These are phyloP conservation scores for Cairneyella variabilis DNA, from an alignment of 495 filamentous ascomycete species.

Conservation along the genomic window DNA sequence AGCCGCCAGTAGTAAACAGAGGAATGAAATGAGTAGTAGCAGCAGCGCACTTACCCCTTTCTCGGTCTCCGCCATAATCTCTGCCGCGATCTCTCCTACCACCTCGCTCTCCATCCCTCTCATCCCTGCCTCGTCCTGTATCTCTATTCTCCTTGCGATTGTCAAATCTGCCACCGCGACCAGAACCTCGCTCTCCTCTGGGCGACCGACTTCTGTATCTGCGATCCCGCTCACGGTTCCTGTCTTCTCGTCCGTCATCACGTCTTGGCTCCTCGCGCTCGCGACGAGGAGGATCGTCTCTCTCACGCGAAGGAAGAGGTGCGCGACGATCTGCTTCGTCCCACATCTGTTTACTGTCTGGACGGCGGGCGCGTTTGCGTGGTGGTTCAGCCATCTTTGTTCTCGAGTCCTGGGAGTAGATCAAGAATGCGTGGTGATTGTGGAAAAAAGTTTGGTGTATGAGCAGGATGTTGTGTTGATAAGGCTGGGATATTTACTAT, in stretches of 20 bases:
- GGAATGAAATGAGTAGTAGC: too few species aligned
- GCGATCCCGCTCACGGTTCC: conserved; percentile 16
- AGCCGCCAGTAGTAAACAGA: too few species aligned
- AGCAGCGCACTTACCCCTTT: background rate
- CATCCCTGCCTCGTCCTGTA: background rate
- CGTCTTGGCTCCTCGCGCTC: conserved; percentile 12
- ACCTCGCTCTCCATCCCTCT: conserved; percentile 7
- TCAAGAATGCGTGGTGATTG: background rate
- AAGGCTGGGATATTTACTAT: too few species aligned
- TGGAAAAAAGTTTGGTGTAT: too few species aligned
- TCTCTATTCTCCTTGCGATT: conserved; percentile 10
- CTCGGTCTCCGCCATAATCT: background rate
- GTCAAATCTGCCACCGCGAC: conserved; percentile 1
- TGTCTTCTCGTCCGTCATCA: conserved; percentile 12
- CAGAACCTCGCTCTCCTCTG: background rate
- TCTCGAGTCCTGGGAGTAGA: background rate
- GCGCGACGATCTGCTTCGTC: conserved; percentile 35
- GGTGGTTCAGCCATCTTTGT: conserved; percentile 28
- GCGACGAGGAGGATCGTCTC: conserved; percentile 16
- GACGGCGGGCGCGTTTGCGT: conserved; percentile 30
- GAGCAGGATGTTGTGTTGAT: too few species aligned
- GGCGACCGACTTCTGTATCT: conserved; percentile 14
- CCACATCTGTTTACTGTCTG: conserved; percentile 42
- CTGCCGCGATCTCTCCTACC: conserved; percentile 5
- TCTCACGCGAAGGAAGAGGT: conserved; percentile 17